A percentile compares a stretch with the other conserved stretches of the same genome.
Evolutionary conservation across 2,329 filamentous ascomycete genomes (phyloP).

Genomic region (Drechslerella stenobrocha): DNA sequence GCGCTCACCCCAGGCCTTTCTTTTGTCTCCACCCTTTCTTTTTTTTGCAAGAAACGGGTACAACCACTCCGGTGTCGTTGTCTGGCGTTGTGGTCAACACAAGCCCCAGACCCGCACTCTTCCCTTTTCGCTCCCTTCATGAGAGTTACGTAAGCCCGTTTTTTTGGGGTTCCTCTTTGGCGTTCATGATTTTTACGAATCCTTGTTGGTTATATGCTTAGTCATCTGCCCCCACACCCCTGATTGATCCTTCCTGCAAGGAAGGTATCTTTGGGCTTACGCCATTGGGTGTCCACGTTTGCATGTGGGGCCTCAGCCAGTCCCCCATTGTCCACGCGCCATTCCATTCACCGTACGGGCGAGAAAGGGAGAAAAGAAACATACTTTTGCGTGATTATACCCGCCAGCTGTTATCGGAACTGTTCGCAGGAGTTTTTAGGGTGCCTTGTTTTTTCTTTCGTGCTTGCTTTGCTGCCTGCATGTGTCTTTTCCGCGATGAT

Average conservation of each 20-base stretch:
- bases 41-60: neutral
- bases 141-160: slow-evolving; percentile 30
- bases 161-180: slow-evolving; percentile 9
- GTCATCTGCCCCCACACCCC: slow-evolving; percentile 2
- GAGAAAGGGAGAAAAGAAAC: slow-evolving; percentile 21
- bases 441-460: slow-evolving; percentile 27
- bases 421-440: slow-evolving; percentile 9
- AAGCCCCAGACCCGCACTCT: neutral
- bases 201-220: slow-evolving; percentile 16
- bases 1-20: no score
- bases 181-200: slow-evolving; percentile 27
- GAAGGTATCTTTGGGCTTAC: neutral
- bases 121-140: slow-evolving; percentile 10
- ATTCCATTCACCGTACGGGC: slow-evolving; percentile 2
- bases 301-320: neutral
- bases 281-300: neutral
- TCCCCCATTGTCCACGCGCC: neutral
- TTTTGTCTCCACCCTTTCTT: neutral
- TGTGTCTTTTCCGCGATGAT: slow-evolving; percentile 6
- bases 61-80: neutral
- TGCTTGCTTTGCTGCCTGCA: slow-evolving; percentile 3
- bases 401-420: slow-evolving; percentile 27
- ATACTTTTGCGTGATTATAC: slow-evolving; percentile 44
- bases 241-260: slow-evolving; percentile 5
- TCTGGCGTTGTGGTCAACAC: neutral